A percentile compares a stretch with the other conserved stretches of the same genome.
Evolutionary conservation across 169 alveolate genomes (phyloP).

Genomic region (Eimeria mitis): DNA sequence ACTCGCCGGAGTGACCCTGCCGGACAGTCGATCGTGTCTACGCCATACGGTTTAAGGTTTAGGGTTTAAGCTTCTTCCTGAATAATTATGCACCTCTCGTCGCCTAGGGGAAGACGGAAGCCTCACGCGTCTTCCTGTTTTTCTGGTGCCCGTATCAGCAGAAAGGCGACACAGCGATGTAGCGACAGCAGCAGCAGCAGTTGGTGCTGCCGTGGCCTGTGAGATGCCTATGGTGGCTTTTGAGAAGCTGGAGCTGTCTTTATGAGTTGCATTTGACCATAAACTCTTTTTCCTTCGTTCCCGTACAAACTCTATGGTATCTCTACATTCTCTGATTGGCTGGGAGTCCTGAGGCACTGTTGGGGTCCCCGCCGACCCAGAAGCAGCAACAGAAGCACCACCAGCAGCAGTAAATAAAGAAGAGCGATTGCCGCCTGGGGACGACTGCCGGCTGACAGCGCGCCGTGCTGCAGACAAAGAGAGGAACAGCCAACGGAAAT

Average conservation of each 20-base stretch:
- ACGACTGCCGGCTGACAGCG: constrained; percentile 3
- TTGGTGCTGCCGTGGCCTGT: constrained; percentile 27
- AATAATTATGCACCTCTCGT: neutral
- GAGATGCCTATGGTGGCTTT: constrained; percentile 16
- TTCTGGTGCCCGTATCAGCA: neutral
- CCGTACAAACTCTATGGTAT: constrained; percentile 9
- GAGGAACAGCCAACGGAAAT: neutral
- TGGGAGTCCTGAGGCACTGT: constrained; percentile 7
- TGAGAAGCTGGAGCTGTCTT: constrained; percentile 20
- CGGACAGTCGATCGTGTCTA: neutral
- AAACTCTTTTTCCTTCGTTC: constrained; percentile 5
- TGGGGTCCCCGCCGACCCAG: neutral
- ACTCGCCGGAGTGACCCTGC: neutral
- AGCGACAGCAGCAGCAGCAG: constrained; percentile 42
- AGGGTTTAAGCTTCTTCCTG: neutral
- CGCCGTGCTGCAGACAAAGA: constrained; percentile 28
- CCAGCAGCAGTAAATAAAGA: neutral
- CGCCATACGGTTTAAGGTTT: neutral
- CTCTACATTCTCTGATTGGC: neutral
- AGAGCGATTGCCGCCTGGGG: neutral
- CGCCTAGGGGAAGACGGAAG: constrained; percentile 11
- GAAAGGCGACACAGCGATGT: constrained; percentile 16
- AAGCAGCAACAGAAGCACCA: constrained; percentile 4
- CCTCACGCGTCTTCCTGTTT: constrained; percentile 21
- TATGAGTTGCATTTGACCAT: neutral